Percentiles rank a stretch among this genome's conserved stretches.
Conservation (phyloP, 345 rosid genomes). For the Reutealis trisperma region DNA sequence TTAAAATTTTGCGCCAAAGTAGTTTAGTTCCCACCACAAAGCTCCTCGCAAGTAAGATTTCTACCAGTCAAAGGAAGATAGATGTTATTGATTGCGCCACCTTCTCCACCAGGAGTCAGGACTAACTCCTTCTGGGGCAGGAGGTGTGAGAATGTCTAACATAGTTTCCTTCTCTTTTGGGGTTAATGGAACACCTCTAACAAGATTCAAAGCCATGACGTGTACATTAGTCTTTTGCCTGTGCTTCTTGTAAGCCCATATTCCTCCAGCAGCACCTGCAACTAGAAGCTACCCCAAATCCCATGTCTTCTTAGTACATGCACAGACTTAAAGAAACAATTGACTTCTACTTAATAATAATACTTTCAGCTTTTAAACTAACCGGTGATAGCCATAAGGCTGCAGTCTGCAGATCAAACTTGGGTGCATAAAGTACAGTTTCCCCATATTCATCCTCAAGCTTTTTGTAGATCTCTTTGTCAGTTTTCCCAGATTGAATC, state of each 20-base stretch:
- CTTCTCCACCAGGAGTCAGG: constrained; percentile 58
- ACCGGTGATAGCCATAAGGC: constrained; percentile 92
- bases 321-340: constrained; percentile 18
- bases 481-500: constrained; percentile 76
- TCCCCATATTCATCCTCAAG: constrained; percentile 94
- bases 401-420: constrained; percentile 91
- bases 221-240: constrained; percentile 73
- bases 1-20: background rate
- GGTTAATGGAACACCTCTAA: constrained; percentile 81
- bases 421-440: constrained; percentile 91
- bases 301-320: constrained; percentile 11
- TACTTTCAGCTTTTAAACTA: constrained; percentile 31
- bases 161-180: constrained; percentile 84
- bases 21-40: background rate
- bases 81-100: constrained; percentile 35
- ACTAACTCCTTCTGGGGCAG: constrained; percentile 43
- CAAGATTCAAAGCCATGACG: constrained; percentile 80
- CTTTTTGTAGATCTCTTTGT: constrained; percentile 89
- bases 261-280: constrained; percentile 71
- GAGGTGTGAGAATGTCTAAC: constrained; percentile 87
- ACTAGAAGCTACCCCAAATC: constrained; percentile 46
- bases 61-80: background rate
- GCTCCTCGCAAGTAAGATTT: background rate
- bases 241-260: constrained; percentile 71
- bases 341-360: background rate